Evolutionary conservation across 768 basidiomycete genomes (phyloP).

Genomic region (Rubroboletus pulcherrimus): DNA sequence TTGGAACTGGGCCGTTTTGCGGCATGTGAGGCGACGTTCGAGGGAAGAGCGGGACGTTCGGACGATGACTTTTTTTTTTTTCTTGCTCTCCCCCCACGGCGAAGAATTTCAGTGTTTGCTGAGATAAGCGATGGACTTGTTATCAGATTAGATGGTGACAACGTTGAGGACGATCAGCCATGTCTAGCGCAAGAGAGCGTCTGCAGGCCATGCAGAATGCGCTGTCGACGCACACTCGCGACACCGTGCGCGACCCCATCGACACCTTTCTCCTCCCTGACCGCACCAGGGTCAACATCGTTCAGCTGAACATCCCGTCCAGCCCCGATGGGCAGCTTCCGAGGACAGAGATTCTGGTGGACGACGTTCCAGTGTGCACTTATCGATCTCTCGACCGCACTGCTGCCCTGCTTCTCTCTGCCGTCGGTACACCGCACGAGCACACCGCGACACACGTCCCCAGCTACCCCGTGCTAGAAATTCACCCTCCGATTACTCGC

Average conservation of each 20-base stretch:
- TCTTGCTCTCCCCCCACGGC: not conserved
- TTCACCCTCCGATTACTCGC: not conserved
- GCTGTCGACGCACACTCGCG: not conserved
- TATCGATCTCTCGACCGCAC: constrained; percentile 11
- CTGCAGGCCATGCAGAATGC: constrained; percentile 14
- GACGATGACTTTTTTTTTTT: not conserved
- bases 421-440: constrained; percentile 20
- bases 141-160: constrained; percentile 10
- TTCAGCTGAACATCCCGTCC: not conserved
- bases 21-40: constrained; percentile 31
- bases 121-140: constrained; percentile 1
- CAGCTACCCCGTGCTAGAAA: constrained; percentile 17
- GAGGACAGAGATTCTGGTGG: constrained; percentile 2
- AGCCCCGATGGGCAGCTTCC: not conserved
- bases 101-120: not conserved
- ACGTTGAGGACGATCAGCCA: not conserved
- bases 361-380: constrained; percentile 9
- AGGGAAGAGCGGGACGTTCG: not conserved
- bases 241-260: not conserved
- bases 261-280: constrained; percentile 15
- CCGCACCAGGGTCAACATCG: constrained; percentile 7
- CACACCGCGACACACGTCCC: constrained; percentile 19
- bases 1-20: constrained; percentile 40
- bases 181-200: constrained; percentile 6
- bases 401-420: constrained; percentile 13